These are phyloP conservation scores for Hemileccinum rubropunctum DNA, from an alignment of 768 basidiomycete genomes.

Conservation along the genomic window DNA sequence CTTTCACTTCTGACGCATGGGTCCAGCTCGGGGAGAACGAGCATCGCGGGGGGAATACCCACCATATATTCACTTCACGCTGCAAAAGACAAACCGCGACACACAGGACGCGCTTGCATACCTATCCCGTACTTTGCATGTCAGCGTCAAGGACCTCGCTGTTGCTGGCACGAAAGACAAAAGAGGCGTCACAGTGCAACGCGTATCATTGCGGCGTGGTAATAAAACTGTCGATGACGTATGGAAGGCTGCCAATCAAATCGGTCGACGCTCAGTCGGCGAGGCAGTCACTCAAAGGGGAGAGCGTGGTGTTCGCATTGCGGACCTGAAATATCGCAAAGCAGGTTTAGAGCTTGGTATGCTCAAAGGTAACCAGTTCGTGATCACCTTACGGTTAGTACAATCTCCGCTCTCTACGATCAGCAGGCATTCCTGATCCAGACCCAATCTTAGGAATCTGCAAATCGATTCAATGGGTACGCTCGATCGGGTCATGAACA, in stretches of 20 bases:
- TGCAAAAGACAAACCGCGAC: constrained; percentile 97
- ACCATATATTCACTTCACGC: constrained; percentile 92
- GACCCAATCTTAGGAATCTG: constrained; percentile 61
- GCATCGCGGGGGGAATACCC: constrained; percentile 64
- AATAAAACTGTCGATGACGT: constrained; percentile 77
- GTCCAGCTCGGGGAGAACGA: constrained; percentile 37
- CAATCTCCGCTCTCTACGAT: constrained; percentile 16
- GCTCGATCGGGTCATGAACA: constrained; percentile 72
- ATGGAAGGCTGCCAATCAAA: constrained; percentile 78
- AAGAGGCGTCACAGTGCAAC: constrained; percentile 92
- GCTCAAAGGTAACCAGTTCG: constrained; percentile 94
- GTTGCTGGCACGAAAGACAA: constrained; percentile 99
- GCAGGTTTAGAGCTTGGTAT: constrained; percentile 86
- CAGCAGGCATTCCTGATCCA: background rate
- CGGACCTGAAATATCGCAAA: constrained; percentile 84
- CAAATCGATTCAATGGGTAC: constrained; percentile 70
- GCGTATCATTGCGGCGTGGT: constrained; percentile 78
- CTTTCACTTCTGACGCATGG: background rate
- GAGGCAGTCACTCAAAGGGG: constrained; percentile 71
- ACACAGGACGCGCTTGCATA: constrained; percentile 90
- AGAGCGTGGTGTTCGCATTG: constrained; percentile 85
- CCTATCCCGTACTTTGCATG: constrained; percentile 74
- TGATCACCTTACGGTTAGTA: constrained; percentile 84
- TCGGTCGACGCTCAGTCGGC: constrained; percentile 53
- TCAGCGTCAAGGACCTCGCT: constrained; percentile 74